phyloP scores from a whole-genome alignment of 306 rosid species.

The Prunus mume region DNA sequence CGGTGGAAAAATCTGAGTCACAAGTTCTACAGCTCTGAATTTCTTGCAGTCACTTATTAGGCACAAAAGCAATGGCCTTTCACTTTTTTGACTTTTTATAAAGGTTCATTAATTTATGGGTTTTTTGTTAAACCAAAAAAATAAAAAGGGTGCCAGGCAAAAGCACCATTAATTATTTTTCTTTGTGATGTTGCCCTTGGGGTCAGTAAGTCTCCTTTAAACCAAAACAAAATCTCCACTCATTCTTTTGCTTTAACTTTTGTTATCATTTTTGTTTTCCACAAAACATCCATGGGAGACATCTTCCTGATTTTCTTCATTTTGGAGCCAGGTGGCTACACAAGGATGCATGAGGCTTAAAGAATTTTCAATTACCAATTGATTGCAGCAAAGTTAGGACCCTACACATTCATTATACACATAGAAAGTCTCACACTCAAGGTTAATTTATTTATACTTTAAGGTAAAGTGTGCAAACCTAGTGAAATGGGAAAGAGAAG shows the following conservation, averaged over 20 bases:
- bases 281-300: not conserved
- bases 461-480: not conserved
- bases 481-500: not conserved
- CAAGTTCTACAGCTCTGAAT: not conserved
- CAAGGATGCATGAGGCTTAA: not conserved
- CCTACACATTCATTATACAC: not conserved
- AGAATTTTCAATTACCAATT: not conserved
- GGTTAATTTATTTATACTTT: not conserved
- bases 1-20: not conserved
- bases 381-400: not conserved
- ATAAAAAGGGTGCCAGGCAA: no score
- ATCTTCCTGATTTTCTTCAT: not conserved
- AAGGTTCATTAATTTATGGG: not conserved
- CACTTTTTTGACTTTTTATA: not conserved
- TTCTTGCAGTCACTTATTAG: not conserved
- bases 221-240: not conserved
- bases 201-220: not conserved
- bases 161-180: no score
- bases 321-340: not conserved
- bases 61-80: not conserved
- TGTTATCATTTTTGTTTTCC: not conserved
- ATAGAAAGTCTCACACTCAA: not conserved
- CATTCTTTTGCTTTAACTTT: constrained; percentile 1
- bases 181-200: not conserved
- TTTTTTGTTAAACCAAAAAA: no score